phyloP scores from a whole-genome alignment of 2,329 filamentous ascomycete genomes.

The Annulohypoxylon truncatum region DNA sequence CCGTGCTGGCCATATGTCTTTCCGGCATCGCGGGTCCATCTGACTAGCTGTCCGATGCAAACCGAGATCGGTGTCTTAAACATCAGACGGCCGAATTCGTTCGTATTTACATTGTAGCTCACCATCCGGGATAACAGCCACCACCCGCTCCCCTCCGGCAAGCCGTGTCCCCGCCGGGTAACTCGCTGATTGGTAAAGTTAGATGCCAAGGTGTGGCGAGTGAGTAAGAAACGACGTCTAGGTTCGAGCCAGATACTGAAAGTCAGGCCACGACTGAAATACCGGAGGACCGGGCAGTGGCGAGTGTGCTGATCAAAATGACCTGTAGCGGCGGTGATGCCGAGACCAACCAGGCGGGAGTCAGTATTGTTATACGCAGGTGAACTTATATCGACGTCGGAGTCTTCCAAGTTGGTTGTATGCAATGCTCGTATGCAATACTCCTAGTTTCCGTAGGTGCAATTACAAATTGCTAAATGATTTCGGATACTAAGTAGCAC shows the following conservation, averaged over 20 bases:
- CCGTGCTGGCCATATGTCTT: not conserved
- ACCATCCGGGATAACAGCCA: not conserved
- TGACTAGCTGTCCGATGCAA: conserved; percentile 11
- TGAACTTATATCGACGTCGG: not conserved
- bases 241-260: not conserved
- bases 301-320: not conserved
- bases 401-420: not conserved
- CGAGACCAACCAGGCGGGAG: not conserved
- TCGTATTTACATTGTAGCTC: not conserved
- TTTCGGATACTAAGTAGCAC: not conserved
- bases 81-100: not conserved
- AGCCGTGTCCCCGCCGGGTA: conserved; percentile 4
- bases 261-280: not conserved
- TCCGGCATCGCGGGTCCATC: not conserved
- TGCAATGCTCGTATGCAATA: no score
- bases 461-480: not conserved
- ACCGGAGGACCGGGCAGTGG: not conserved
- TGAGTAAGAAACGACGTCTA: not conserved
- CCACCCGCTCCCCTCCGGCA: not conserved
- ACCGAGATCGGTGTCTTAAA: conserved; percentile 8
- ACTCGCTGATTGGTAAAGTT: conserved; percentile 6
- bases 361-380: not conserved
- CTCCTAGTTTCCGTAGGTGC: not conserved
- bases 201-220: not conserved
- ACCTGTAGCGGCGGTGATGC: not conserved